A percentile compares a stretch with the other conserved stretches of the same genome.
Evolutionary conservation across 1,139 yeast genomes (phyloP).

Genomic region (Yamadazyma triangularis): DNA sequence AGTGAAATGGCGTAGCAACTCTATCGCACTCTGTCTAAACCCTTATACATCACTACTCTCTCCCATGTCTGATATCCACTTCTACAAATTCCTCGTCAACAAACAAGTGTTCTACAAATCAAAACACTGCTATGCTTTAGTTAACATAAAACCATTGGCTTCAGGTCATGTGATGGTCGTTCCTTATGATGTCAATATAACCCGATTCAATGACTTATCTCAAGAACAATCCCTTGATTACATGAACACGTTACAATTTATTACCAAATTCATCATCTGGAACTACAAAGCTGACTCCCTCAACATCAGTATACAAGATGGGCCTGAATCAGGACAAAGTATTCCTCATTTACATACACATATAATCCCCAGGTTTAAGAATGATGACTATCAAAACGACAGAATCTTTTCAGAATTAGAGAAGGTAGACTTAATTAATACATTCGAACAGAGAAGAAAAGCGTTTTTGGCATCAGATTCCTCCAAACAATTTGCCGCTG

Average conservation of each 20-base stretch:
- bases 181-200: slow-evolving; percentile 59
- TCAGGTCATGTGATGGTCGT: slow-evolving; percentile 92
- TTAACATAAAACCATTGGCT: slow-evolving; percentile 82
- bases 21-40: no score
- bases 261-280: slow-evolving; percentile 61
- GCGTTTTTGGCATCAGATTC: neutral
- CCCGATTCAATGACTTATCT: slow-evolving; percentile 62
- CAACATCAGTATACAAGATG: slow-evolving; percentile 92
- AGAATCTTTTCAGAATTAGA: slow-evolving; percentile 59
- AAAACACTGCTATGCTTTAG: slow-evolving; percentile 69
- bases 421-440: slow-evolving; percentile 31
- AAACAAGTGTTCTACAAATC: slow-evolving; percentile 60
- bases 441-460: slow-evolving; percentile 25
- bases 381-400: slow-evolving; percentile 67
- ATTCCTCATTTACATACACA: slow-evolving; percentile 94
- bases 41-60: no score
- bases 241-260: slow-evolving; percentile 68
- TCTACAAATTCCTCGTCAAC: slow-evolving; percentile 55
- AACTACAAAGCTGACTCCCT: slow-evolving; percentile 73
- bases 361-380: slow-evolving; percentile 71
- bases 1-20: no score
- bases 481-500: slow-evolving; percentile 17
- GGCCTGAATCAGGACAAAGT: slow-evolving; percentile 92
- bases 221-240: slow-evolving; percentile 73
- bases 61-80: slow-evolving; percentile 32